phyloP scores from a whole-genome alignment of 257 asterid genomes.

The Nicotiana otophora region DNA sequence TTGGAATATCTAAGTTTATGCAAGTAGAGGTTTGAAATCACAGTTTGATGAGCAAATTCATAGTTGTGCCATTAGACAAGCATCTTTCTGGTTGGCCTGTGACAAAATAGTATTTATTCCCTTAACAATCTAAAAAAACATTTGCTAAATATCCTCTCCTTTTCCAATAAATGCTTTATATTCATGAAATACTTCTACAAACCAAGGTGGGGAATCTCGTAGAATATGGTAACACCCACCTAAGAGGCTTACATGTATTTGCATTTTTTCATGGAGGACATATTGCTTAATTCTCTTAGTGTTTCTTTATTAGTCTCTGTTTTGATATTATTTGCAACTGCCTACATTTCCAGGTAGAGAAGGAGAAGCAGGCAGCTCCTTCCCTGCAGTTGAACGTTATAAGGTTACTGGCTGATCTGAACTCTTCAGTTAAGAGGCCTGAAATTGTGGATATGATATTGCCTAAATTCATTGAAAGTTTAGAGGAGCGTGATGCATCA shows the following conservation, averaged over 20 bases:
- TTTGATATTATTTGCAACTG: conserved; percentile 16
- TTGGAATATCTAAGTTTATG: conserved; percentile 1
- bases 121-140: neutral
- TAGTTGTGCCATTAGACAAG: neutral
- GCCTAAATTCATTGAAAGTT: conserved; percentile 87
- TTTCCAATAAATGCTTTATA: neutral
- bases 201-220: neutral
- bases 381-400: conserved; percentile 79
- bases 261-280: neutral
- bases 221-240: neutral
- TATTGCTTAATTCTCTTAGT: conserved; percentile 13
- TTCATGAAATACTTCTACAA: neutral
- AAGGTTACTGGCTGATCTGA: conserved; percentile 78
- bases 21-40: neutral
- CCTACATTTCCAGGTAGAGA: conserved; percentile 54
- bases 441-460: conserved; percentile 94
- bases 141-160: neutral
- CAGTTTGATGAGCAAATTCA: neutral
- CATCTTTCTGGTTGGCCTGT: neutral
- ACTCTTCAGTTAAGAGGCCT: conserved; percentile 67
- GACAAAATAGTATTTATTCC: neutral
- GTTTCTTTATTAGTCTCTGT: neutral
- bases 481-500: conserved; percentile 98
- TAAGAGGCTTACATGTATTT: neutral
- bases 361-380: conserved; percentile 69